Percentiles rank a stretch among this genome's conserved stretches.
phyloP scores from a whole-genome alignment of 306 rosid genomes.

The Luffa acutangula region DNA sequence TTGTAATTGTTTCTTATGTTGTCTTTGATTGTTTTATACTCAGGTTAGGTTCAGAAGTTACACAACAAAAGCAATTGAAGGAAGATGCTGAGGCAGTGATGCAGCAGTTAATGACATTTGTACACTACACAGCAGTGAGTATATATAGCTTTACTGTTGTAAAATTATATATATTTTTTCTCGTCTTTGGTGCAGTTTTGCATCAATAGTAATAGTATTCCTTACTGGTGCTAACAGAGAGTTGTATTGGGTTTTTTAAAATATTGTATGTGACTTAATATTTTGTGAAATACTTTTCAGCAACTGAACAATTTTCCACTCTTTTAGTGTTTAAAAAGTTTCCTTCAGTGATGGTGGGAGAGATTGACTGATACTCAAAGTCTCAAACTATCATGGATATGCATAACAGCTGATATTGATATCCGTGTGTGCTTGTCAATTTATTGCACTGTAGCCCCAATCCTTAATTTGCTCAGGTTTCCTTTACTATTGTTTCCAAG shows the following conservation, averaged over 20 bases:
- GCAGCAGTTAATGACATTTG: slow-evolving; percentile 76
- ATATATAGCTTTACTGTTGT: slow-evolving; percentile 7
- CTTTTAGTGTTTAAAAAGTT: neutral
- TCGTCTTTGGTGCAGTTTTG: neutral
- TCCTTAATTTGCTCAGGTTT: neutral
- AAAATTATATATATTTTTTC: neutral
- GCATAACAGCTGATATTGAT: neutral
- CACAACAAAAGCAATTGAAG: slow-evolving; percentile 72
- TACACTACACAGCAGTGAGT: slow-evolving; percentile 91
- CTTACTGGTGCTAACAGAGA: neutral
- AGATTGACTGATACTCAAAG: neutral
- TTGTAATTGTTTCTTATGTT: slow-evolving; percentile 16
- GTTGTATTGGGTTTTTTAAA: neutral
- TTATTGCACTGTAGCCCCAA: neutral
- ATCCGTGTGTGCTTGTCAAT: neutral
- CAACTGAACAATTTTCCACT: neutral
- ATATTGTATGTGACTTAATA: neutral
- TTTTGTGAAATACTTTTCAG: neutral
- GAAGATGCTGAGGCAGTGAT: slow-evolving; percentile 78
- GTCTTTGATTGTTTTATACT: slow-evolving; percentile 13
- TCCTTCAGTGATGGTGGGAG: neutral
- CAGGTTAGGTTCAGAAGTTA: slow-evolving; percentile 78
- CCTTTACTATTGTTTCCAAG: neutral
- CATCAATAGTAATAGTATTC: neutral
- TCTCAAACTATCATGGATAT: neutral